phyloP scores from a whole-genome alignment of 2,329 filamentous ascomycete species.

The Sporothrix mexicana region DNA sequence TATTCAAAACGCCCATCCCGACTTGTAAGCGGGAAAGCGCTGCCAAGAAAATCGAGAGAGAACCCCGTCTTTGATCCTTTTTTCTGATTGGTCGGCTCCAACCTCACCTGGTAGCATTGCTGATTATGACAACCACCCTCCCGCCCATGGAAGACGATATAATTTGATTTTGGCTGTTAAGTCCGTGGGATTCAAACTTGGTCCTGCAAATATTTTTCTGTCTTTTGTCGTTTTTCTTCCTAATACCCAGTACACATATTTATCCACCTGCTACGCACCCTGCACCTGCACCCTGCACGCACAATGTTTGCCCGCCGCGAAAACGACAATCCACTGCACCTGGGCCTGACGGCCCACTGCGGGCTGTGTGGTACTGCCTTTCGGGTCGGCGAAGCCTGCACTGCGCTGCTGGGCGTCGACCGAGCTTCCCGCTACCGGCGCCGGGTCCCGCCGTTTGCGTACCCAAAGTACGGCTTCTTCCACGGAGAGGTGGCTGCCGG shows the following conservation, averaged over 20 bases:
- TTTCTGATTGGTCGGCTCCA: too few species aligned
- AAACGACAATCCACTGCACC: slow-evolving; percentile 24
- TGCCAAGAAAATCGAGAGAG: too few species aligned
- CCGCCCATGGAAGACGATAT: too few species aligned
- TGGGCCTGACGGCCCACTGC: slow-evolving; percentile 26
- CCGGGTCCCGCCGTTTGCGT: neutral
- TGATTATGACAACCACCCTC: too few species aligned
- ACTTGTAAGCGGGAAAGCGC: too few species aligned
- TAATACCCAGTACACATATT: neutral
- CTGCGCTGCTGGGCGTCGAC: slow-evolving; percentile 18
- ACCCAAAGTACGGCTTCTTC: slow-evolving; percentile 25
- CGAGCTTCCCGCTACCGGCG: neutral
- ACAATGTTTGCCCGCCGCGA: slow-evolving; percentile 22
- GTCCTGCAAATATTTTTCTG: neutral
- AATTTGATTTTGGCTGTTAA: neutral
- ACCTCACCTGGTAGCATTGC: too few species aligned
- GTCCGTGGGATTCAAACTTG: neutral
- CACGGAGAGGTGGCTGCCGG: neutral
- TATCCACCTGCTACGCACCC: too few species aligned
- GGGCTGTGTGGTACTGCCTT: slow-evolving; percentile 24
- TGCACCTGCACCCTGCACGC: too few species aligned
- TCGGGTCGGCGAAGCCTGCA: slow-evolving; percentile 8
- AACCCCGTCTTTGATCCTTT: too few species aligned
- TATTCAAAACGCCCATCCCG: too few species aligned
- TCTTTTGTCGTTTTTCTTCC: neutral